Evolutionary conservation across 306 rosid species (phyloP).

Genomic region (Canavalia gladiata): DNA sequence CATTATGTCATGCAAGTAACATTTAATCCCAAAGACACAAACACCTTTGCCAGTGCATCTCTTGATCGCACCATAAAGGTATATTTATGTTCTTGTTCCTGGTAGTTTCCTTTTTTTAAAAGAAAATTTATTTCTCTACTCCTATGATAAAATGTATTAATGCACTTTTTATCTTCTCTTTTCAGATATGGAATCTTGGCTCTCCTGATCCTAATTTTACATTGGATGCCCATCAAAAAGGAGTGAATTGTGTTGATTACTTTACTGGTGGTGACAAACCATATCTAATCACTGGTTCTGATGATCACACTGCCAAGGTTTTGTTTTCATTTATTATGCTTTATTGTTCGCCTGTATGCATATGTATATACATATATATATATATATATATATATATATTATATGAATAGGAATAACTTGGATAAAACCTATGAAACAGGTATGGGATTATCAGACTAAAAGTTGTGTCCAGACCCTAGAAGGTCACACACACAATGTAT

Average conservation of each 20-base stretch:
- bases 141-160: constrained; percentile 45
- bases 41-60: constrained; percentile 99
- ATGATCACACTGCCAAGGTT: constrained; percentile 99
- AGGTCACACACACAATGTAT: constrained; percentile 99
- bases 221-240: constrained; percentile 98
- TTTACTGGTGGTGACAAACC: constrained; percentile 99
- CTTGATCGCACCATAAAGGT: constrained; percentile 99
- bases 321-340: constrained; percentile 12
- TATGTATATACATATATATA: background rate
- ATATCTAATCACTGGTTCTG: constrained; percentile 95
- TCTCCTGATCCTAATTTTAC: constrained; percentile 99
- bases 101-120: constrained; percentile 24
- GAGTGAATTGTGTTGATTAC: constrained; percentile 99
- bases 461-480: constrained; percentile 99
- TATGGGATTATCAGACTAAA: constrained; percentile 99
- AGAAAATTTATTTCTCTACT: constrained; percentile 23
- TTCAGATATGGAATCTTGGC: constrained; percentile 98
- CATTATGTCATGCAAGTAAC: constrained; percentile 99
- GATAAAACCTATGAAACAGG: constrained; percentile 61
- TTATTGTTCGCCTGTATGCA: background rate
- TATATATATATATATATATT: background rate
- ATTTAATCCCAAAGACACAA: constrained; percentile 97
- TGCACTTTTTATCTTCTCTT: constrained; percentile 42
- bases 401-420: constrained; percentile 49
- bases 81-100: constrained; percentile 42